Conservation (phyloP, 2,329 filamentous ascomycete genomes). For the Shiraia bambusicola region DNA sequence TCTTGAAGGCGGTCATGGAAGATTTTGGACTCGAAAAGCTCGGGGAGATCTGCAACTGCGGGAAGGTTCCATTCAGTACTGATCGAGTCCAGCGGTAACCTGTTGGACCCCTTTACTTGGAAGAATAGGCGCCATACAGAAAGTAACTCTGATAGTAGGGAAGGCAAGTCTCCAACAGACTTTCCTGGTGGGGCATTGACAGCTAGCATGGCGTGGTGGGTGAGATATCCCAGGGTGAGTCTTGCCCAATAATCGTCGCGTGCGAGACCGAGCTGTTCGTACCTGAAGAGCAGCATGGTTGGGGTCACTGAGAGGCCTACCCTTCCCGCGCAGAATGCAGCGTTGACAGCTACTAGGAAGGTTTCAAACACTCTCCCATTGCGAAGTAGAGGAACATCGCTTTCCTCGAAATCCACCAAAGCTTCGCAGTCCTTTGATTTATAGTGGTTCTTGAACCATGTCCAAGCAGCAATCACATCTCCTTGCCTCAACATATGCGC, state of each 20-base stretch:
- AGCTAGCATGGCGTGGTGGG: conserved; percentile 23
- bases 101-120: conserved; percentile 24
- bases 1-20: conserved; percentile 30
- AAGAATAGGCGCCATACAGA: conserved; percentile 40
- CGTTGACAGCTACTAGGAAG: conserved; percentile 18
- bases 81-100: conserved; percentile 19
- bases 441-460: conserved; percentile 29
- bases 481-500: conserved; percentile 2
- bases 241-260: conserved; percentile 23
- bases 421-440: conserved; percentile 33
- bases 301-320: conserved; percentile 17
- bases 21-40: conserved; percentile 3
- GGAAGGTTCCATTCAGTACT: conserved; percentile 30
- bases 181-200: conserved; percentile 8
- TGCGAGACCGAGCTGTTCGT: conserved; percentile 32
- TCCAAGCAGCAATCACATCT: conserved; percentile 29
- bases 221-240: conserved; percentile 23
- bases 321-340: conserved; percentile 19
- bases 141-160: conserved; percentile 30
- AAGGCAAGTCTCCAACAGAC: conserved; percentile 16
- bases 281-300: conserved; percentile 29
- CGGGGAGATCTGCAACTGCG: conserved; percentile 8
- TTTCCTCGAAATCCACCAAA: conserved; percentile 19
- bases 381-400: conserved; percentile 21
- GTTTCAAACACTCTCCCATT: conserved; percentile 24